phyloP scores from a whole-genome alignment of 2,329 filamentous ascomycete species.

The Thielaviopsis euricoi region DNA sequence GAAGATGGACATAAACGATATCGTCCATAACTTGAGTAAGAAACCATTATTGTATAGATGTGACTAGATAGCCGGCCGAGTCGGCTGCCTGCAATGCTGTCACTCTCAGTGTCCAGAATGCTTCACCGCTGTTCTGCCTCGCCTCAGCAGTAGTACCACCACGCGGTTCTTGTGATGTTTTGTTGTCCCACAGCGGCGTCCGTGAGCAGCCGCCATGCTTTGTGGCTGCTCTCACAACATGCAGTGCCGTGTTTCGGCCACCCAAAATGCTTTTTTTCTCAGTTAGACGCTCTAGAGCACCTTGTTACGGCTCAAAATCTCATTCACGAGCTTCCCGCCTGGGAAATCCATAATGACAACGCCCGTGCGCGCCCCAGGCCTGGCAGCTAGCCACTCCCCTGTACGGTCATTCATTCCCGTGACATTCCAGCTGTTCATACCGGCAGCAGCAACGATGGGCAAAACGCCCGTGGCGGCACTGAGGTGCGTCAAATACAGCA shows the following conservation, averaged over 20 bases:
- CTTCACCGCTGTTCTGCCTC: too few relatives aligned
- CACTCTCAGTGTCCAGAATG: too few relatives aligned
- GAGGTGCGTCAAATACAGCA: constrained; percentile 18
- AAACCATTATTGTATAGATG: not conserved
- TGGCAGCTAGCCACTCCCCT: constrained; percentile 24
- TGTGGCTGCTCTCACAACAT: too few relatives aligned
- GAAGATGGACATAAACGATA: too few relatives aligned
- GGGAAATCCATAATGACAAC: constrained; percentile 33
- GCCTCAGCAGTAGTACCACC: too few relatives aligned
- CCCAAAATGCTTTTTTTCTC: too few relatives aligned
- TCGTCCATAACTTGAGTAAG: not conserved
- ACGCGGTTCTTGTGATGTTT: too few relatives aligned
- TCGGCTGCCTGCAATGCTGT: too few relatives aligned
- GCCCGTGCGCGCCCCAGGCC: constrained; percentile 19
- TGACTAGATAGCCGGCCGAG: not conserved
- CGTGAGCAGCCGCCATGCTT: too few relatives aligned
- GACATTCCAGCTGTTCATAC: constrained; percentile 18
- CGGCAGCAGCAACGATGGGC: constrained; percentile 32
- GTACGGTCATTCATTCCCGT: constrained; percentile 33
- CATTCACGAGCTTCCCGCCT: constrained; percentile 24
- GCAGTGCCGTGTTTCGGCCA: too few relatives aligned
- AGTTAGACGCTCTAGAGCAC: not conserved
- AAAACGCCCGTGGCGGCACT: not conserved
- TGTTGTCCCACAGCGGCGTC: too few relatives aligned
- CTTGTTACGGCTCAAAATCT: constrained; percentile 25